These are phyloP conservation scores for Colletotrichum sp. DNA, from an alignment of 2,329 filamentous ascomycete genomes.

Conservation along the genomic window DNA sequence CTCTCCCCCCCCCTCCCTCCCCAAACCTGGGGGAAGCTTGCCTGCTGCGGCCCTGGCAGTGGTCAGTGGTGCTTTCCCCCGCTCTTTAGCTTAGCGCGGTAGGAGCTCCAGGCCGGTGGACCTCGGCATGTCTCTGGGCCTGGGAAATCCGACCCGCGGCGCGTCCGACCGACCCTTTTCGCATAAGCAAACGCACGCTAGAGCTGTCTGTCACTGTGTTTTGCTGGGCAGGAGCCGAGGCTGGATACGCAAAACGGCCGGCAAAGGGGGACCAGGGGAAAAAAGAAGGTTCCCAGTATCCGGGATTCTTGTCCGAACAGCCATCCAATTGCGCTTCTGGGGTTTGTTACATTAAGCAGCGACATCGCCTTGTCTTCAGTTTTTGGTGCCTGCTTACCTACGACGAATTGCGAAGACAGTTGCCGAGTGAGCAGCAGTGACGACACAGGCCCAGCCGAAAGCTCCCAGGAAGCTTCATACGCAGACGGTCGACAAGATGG, in stretches of 20 bases:
- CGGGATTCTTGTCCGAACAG: not conserved
- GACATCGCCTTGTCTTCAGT: not conserved
- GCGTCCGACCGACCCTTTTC: not conserved
- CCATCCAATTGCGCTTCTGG: not conserved
- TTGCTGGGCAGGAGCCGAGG: not conserved
- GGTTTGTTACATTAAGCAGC: not conserved
- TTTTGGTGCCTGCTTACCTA: not conserved
- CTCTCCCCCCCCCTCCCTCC: not conserved
- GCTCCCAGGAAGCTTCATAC: not conserved
- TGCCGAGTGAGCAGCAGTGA: not conserved
- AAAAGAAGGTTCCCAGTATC: not conserved
- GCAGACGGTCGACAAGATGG: conserved; percentile 59
- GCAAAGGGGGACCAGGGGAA: not conserved
- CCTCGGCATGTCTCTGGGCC: conserved; percentile 19
- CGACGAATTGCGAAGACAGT: not conserved
- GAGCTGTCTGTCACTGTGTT: not conserved
- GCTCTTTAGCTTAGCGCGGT: not conserved
- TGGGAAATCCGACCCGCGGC: not conserved
- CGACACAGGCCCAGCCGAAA: not conserved
- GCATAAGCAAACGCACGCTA: not conserved
- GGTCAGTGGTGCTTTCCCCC: not conserved
- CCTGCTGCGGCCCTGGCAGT: not conserved
- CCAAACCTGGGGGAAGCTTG: not conserved
- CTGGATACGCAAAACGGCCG: not conserved
- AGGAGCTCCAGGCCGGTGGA: conserved; percentile 3